These are phyloP conservation scores for Senna siamea DNA, from an alignment of 306 rosid species.

Conservation along the genomic window DNA sequence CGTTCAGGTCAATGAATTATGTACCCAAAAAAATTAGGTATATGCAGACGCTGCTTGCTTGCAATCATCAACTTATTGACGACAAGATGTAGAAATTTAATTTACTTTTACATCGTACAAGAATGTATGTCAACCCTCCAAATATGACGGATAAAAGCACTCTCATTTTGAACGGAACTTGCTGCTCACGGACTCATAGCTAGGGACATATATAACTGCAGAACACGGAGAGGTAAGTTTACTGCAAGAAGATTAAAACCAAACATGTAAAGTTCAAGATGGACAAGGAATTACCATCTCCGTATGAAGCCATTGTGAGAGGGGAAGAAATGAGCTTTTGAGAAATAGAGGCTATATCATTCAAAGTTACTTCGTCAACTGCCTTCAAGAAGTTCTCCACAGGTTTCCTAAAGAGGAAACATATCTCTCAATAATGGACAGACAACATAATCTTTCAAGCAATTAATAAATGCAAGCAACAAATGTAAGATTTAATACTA, in stretches of 20 bases:
- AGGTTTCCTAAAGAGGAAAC: slow-evolving; percentile 61
- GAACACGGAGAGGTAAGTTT: slow-evolving; percentile 26
- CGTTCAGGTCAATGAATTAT: slow-evolving; percentile 34
- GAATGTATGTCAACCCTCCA: slow-evolving; percentile 31
- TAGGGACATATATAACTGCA: slow-evolving; percentile 78
- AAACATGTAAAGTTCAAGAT: neutral
- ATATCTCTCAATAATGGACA: slow-evolving; percentile 25
- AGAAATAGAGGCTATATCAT: slow-evolving; percentile 72
- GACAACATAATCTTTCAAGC: neutral
- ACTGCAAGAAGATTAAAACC: neutral
- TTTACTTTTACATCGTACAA: slow-evolving; percentile 44
- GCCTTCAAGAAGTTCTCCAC: slow-evolving; percentile 78
- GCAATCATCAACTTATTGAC: slow-evolving; percentile 47
- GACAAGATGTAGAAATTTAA: slow-evolving; percentile 31
- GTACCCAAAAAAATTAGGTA: slow-evolving; percentile 45
- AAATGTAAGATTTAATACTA: slow-evolving; percentile 9
- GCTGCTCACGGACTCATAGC: slow-evolving; percentile 78
- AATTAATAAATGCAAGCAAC: slow-evolving; percentile 7
- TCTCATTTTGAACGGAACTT: slow-evolving; percentile 65
- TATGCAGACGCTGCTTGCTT: slow-evolving; percentile 39
- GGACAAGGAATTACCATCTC: slow-evolving; percentile 68
- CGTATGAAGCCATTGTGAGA: slow-evolving; percentile 89
- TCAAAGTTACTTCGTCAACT: slow-evolving; percentile 66
- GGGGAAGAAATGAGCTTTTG: slow-evolving; percentile 87
- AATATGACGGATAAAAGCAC: slow-evolving; percentile 23